Percentiles rank a stretch among this genome's conserved stretches.
Conservation (phyloP, 2,329 filamentous ascomycete species). For the Trichoderma asperellum region DNA sequence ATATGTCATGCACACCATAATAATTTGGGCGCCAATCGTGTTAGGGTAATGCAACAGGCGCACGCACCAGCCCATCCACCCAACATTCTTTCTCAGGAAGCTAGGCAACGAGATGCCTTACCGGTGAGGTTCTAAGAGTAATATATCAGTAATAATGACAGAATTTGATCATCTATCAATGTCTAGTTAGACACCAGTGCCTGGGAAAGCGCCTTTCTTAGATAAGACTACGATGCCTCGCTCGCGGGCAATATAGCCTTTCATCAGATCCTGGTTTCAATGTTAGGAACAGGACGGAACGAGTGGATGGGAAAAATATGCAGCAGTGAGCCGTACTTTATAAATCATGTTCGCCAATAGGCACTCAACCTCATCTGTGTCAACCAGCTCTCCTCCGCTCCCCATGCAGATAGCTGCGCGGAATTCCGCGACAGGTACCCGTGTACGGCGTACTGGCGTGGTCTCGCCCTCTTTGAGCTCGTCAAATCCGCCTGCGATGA, state of each 20-base stretch:
- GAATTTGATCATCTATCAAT: background rate
- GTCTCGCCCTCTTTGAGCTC: constrained; percentile 70
- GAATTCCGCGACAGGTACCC: constrained; percentile 83
- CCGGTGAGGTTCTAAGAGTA: no score
- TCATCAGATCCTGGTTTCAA: constrained; percentile 79
- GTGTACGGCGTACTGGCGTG: constrained; percentile 68
- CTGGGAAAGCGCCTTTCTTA: constrained; percentile 91
- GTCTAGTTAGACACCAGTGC: constrained; percentile 68
- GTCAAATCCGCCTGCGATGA: constrained; percentile 80
- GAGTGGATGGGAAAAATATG: background rate
- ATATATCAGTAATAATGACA: background rate
- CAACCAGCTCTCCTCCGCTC: constrained; percentile 66
- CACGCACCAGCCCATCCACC: background rate
- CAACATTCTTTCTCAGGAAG: background rate
- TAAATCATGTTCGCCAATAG: constrained; percentile 96
- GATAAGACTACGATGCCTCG: constrained; percentile 88
- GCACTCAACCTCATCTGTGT: constrained; percentile 94
- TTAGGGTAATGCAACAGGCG: background rate
- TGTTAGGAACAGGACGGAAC: constrained; percentile 37
- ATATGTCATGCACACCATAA: background rate
- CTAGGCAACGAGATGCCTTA: background rate
- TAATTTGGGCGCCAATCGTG: background rate
- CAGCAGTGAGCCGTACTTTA: constrained; percentile 67
- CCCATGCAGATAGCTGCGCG: constrained; percentile 79
- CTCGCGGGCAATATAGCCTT: constrained; percentile 95